These are phyloP conservation scores for Radiomyces spectabilis DNA, from an alignment of 192 early-diverging fungal genomes.

Conservation along the genomic window DNA sequence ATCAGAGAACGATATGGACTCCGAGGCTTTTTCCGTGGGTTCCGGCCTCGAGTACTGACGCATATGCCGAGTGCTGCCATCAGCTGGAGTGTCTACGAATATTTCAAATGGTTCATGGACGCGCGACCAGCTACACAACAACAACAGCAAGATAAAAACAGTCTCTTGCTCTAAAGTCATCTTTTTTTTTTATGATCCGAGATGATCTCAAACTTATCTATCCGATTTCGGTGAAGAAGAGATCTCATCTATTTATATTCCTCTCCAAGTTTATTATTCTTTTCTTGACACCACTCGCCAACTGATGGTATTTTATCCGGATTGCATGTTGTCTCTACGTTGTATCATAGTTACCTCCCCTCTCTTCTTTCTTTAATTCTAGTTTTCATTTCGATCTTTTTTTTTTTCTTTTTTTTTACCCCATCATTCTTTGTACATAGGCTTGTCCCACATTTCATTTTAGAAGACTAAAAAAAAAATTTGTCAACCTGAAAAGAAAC, in stretches of 20 bases:
- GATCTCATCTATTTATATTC: neutral
- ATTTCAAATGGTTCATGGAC: constrained; percentile 59
- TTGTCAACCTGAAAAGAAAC: too few species aligned
- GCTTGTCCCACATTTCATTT: too few species aligned
- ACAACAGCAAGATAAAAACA: too few species aligned
- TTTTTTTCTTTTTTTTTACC: neutral
- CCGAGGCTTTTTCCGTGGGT: constrained; percentile 69
- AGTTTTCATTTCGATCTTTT: neutral
- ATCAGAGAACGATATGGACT: constrained; percentile 76
- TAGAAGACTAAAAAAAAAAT: too few species aligned
- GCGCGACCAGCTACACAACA: neutral
- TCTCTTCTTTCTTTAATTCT: neutral
- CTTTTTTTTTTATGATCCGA: neutral
- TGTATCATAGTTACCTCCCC: neutral
- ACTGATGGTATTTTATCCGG: too few species aligned
- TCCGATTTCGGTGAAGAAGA: neutral
- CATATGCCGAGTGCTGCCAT: constrained; percentile 93
- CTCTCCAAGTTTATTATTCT: neutral
- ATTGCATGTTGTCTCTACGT: neutral
- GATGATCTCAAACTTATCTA: neutral
- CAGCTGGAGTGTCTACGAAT: constrained; percentile 91
- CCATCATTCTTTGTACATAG: neutral
- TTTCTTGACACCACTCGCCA: neutral
- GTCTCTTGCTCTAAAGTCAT: neutral
- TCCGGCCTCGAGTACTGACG: constrained; percentile 77